These are phyloP conservation scores for Aspergillus sclerotialis DNA, from an alignment of 2,329 filamentous ascomycete genomes.

Conservation along the genomic window DNA sequence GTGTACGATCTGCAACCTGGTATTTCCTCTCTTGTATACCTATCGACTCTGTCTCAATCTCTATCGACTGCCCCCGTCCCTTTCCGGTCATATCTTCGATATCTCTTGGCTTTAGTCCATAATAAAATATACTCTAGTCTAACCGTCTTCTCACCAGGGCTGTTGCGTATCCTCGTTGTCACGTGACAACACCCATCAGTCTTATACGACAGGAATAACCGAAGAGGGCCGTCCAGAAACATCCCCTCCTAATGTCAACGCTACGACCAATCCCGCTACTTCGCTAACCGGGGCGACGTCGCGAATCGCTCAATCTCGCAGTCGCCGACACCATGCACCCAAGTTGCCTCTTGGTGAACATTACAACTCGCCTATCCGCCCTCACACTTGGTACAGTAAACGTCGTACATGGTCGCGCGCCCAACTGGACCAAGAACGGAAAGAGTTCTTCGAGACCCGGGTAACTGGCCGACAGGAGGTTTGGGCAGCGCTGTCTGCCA, in stretches of 20 bases:
- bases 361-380: conserved; percentile 62
- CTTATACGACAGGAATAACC: conserved; percentile 15
- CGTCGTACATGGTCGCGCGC: conserved; percentile 62
- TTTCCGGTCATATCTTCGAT: background rate
- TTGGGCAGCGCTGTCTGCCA: conserved; percentile 68
- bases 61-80: too few relatives aligned
- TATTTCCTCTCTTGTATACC: too few relatives aligned
- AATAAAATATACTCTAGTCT: background rate
- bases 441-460: conserved; percentile 84
- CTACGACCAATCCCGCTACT: conserved; percentile 8
- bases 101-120: background rate
- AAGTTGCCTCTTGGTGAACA: conserved; percentile 45
- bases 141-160: conserved; percentile 19
- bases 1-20: too few relatives aligned
- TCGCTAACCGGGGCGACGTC: conserved; percentile 6
- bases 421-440: conserved; percentile 63
- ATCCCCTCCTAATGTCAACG: conserved; percentile 9
- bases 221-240: conserved; percentile 17
- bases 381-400: conserved; percentile 59
- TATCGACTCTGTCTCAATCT: too few relatives aligned
- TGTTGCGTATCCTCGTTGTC: conserved; percentile 33
- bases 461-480: conserved; percentile 71
- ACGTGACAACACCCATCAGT: conserved; percentile 22
- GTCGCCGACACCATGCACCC: conserved; percentile 10
- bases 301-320: conserved; percentile 6